Evolutionary conservation across 805 yeast species (phyloP).

Genomic region (Teunomyces cretensis): DNA sequence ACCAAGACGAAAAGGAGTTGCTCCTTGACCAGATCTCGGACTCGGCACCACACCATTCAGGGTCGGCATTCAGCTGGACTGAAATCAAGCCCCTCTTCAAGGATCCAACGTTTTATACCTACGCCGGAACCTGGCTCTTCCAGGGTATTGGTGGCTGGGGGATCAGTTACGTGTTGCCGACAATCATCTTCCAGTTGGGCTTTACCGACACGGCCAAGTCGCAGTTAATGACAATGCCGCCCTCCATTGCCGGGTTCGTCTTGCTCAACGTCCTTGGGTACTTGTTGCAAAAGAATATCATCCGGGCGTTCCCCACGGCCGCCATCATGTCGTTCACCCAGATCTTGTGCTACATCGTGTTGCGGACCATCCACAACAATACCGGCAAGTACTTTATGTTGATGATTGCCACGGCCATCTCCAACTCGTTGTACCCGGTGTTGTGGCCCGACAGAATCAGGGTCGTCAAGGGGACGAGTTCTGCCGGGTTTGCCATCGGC

Average conservation of each 20-base stretch:
- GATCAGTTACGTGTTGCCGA: not conserved
- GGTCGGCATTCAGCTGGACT: not conserved
- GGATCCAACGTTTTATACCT: not conserved
- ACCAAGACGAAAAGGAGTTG: not conserved
- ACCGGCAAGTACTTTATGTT: not conserved
- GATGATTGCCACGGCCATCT: not conserved
- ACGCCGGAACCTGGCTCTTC: not conserved
- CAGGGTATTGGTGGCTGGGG: not conserved
- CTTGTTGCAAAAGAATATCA: not conserved
- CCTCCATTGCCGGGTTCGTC: not conserved
- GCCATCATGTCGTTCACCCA: not conserved
- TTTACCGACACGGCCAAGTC: not conserved
- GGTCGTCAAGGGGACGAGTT: not conserved
- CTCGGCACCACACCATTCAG: not conserved
- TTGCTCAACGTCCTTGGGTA: not conserved
- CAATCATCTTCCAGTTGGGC: not conserved
- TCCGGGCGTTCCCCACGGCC: not conserved
- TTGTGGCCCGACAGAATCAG: not conserved
- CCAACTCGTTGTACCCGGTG: not conserved
- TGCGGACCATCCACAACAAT: not conserved
- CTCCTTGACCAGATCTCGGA: not conserved
- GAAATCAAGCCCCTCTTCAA: not conserved
- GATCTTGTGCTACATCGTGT: not conserved
- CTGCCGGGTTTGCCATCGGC: not conserved
- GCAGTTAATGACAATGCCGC: not conserved